phyloP scores from a whole-genome alignment of 345 rosid species.

The Durio zibethinus region DNA sequence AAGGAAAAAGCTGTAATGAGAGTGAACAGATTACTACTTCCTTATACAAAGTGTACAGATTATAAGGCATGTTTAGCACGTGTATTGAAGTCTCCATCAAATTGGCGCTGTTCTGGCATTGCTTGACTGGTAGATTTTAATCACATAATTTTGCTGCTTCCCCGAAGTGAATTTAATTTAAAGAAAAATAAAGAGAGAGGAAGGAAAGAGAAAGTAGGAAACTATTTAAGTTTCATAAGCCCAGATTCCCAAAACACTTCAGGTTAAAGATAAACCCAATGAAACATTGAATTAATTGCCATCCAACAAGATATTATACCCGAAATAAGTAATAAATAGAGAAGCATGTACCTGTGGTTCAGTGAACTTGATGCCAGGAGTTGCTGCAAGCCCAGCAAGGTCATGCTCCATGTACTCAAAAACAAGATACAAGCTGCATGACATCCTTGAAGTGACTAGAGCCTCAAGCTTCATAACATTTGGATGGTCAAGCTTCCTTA shows the following conservation, averaged over 20 bases:
- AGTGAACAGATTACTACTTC: not conserved
- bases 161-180: not conserved
- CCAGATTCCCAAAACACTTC: not conserved
- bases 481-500: slow-evolving; percentile 81
- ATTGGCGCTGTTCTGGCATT: not conserved
- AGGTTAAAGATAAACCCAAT: not conserved
- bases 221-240: not conserved
- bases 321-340: not conserved
- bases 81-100: not conserved
- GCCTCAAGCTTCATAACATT: slow-evolving; percentile 85
- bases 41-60: not conserved
- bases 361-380: slow-evolving; percentile 70
- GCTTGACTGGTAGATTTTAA: not conserved
- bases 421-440: slow-evolving; percentile 74
- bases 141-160: not conserved
- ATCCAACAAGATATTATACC: not conserved
- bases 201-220: not conserved
- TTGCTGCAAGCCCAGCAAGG: slow-evolving; percentile 76
- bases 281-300: not conserved
- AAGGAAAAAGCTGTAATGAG: not conserved
- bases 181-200: not conserved
- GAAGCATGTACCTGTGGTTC: slow-evolving; percentile 61
- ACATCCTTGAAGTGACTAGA: slow-evolving; percentile 73
- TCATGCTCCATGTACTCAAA: slow-evolving; percentile 98
- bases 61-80: not conserved